phyloP scores from a whole-genome alignment of 2,329 filamentous ascomycete species.

The Fusarium decemcellulare region DNA sequence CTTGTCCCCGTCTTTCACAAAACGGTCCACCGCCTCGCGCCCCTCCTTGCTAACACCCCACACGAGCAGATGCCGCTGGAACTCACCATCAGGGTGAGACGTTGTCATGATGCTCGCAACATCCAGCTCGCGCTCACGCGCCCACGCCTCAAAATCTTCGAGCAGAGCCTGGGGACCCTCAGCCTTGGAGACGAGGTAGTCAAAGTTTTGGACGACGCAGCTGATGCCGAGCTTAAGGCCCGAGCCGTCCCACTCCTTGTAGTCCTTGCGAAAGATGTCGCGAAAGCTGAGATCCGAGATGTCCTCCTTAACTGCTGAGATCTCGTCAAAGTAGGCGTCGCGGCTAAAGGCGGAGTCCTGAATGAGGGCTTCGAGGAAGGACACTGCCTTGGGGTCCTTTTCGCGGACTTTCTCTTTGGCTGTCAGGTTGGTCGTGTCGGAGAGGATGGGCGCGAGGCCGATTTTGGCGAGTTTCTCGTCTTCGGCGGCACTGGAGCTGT shows the following conservation, averaged over 20 bases:
- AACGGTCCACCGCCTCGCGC: conserved; percentile 65
- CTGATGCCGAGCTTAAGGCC: conserved; percentile 75
- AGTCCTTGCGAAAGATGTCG: conserved; percentile 85
- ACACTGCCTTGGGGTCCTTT: conserved; percentile 70
- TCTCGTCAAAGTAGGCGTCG: conserved; percentile 69
- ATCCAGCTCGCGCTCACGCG: conserved; percentile 70
- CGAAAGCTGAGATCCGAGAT: conserved; percentile 71
- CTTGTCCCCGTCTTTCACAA: conserved; percentile 62
- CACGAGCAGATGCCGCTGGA: conserved; percentile 77
- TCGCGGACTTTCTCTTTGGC: conserved; percentile 75
- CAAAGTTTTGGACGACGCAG: conserved; percentile 73
- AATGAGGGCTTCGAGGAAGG: conserved; percentile 69
- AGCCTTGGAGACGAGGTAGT: conserved; percentile 70
- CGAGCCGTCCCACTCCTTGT: conserved; percentile 81
- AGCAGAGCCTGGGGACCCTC: conserved; percentile 62
- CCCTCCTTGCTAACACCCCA: conserved; percentile 71
- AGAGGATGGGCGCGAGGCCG: conserved; percentile 78
- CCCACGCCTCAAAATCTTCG: conserved; percentile 65
- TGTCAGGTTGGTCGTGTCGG: conserved; percentile 79
- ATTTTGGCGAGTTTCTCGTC: conserved; percentile 76
- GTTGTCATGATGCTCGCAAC: conserved; percentile 79
- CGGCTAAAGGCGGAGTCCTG: conserved; percentile 63
- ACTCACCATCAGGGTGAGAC: conserved; percentile 66
- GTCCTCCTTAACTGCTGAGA: conserved; percentile 77
- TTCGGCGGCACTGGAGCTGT: conserved; percentile 47